Evolutionary conservation across 768 basidiomycete genomes (phyloP), one percentile per base, ranked within the genome.

Genomic region (Boletus reticuloceps): DNA sequence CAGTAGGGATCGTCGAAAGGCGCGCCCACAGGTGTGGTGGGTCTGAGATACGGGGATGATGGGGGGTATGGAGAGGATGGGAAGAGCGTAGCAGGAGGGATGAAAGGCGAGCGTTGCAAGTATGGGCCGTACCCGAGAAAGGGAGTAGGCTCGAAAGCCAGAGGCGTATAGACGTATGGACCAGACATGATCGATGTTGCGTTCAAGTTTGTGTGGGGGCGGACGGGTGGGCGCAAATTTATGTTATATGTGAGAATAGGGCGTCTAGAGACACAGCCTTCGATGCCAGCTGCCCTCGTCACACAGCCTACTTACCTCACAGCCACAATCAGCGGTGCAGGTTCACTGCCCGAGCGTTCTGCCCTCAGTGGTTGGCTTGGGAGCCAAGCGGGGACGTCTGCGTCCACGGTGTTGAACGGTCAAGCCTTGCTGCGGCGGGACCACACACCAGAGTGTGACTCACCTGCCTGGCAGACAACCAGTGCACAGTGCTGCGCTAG

Each of bases 141-240:
- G 22, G 70, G 69, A 6, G 72, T 73, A 22, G 72, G 65, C 52
- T 68, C 63, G 54, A 69, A 74, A n/a, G 71, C 51, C 7, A 63
- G 22, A 3, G 79, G 78, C 2, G 68, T 72, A 50, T 77, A 82
- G 40, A 77, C 63, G 61, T 72, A 82, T 53, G 80, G 77, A 27
- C 50, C 65, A 48, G 76, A 72, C 76, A 77, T 77, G 60, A 45
- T 57, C 11, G 48, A n/a, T 47, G 50, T 46, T n/a, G n/a, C n/a
- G n/a, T n/a, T n/a, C n/a, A n/a, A n/a, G n/a, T n/a, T 48, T 17
- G 22, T 36, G 53, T 29, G 47, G 43, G 47, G 4, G 38, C 17
- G 8, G 3, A 12, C 16, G 38, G 40, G 9, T n/a, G 17, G 31
- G 13, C 4, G 32, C 2, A 20, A 12, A 14, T 4, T 2, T 19